Percentiles rank a stretch among this genome's conserved stretches.
These are phyloP conservation scores for Coemansia sp. DNA, from an alignment of 192 early-diverging fungal genomes.

Conservation along the genomic window DNA sequence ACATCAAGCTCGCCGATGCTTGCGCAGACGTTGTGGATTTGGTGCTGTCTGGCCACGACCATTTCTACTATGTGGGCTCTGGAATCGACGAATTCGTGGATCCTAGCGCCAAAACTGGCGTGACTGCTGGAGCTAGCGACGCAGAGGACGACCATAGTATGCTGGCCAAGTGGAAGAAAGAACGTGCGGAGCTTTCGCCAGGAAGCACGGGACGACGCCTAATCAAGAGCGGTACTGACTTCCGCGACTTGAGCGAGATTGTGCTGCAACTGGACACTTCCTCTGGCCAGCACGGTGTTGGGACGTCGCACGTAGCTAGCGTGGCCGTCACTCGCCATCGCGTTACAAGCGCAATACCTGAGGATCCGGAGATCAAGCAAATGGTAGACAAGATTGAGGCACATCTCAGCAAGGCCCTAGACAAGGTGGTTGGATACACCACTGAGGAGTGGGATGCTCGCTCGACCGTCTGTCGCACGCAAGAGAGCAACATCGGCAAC, in stretches of 20 bases:
- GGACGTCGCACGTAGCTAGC: neutral
- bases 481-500: constrained; percentile 64
- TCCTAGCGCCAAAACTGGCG: neutral
- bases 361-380: constrained; percentile 41
- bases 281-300: neutral
- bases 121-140: neutral
- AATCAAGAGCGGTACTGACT: constrained; percentile 70
- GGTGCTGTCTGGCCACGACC: constrained; percentile 70
- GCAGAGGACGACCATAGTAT: constrained; percentile 31
- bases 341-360: constrained; percentile 38
- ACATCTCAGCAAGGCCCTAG: constrained; percentile 53
- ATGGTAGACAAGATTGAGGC: constrained; percentile 53
- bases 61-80: constrained; percentile 64
- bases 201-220: constrained; percentile 43
- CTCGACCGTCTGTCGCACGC: constrained; percentile 55
- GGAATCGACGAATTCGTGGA: constrained; percentile 35
- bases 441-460: constrained; percentile 57
- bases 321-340: constrained; percentile 49
- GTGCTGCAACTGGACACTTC: constrained; percentile 27
- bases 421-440: constrained; percentile 58
- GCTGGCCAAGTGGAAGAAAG: constrained; percentile 47
- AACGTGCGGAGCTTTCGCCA: constrained; percentile 15
- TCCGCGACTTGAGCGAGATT: constrained; percentile 61
- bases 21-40: constrained; percentile 62
- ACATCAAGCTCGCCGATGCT: constrained; percentile 55